These are phyloP conservation scores for Pseudocohnilembus persalinus DNA, from an alignment of 169 alveolate genomes.

Conservation along the genomic window DNA sequence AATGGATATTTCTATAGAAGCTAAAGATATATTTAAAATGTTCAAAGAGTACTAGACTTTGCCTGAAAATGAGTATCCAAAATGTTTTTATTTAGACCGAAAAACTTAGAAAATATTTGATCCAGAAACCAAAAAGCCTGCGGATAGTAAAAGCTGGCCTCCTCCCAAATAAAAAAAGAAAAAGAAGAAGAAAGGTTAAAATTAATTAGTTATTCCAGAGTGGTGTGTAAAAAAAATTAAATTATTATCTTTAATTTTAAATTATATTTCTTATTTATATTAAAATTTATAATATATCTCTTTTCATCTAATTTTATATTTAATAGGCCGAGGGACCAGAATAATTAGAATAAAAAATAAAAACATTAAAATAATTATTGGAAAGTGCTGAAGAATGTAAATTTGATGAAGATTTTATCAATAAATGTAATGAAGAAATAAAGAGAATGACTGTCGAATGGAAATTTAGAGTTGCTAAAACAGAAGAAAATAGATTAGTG, in stretches of 20 bases:
- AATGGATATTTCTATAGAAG: conserved; percentile 64
- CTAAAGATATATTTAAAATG: conserved; percentile 66
- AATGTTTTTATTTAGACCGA: conserved; percentile 65
- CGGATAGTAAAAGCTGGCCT: conserved; percentile 29
- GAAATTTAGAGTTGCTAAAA: conserved; percentile 61
- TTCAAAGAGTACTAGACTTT: conserved; percentile 71
- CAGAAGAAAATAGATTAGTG: conserved; percentile 62
- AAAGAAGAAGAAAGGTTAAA: conserved; percentile 71
- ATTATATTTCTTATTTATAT: no score
- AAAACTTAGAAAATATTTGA: conserved; percentile 54
- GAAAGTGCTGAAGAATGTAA: conserved; percentile 55
- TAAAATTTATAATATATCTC: no score
- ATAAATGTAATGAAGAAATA: conserved; percentile 56
- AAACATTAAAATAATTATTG: conserved; percentile 52
- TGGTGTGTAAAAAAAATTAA: conserved; percentile 67
- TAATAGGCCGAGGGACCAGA: conserved; percentile 39
- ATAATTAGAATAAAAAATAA: conserved; percentile 51
- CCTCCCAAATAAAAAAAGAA: conserved; percentile 57
- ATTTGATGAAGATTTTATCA: conserved; percentile 56
- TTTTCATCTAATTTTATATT: no score
- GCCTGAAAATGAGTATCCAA: conserved; percentile 61
- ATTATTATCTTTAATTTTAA: no score
- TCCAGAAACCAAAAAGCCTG: conserved; percentile 46
- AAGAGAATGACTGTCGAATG: conserved; percentile 70
- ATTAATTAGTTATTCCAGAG: conserved; percentile 74